Evolutionary conservation across 2,329 filamentous ascomycete genomes (phyloP).

Genomic region (Pseudogymnoascus verrucosus): DNA sequence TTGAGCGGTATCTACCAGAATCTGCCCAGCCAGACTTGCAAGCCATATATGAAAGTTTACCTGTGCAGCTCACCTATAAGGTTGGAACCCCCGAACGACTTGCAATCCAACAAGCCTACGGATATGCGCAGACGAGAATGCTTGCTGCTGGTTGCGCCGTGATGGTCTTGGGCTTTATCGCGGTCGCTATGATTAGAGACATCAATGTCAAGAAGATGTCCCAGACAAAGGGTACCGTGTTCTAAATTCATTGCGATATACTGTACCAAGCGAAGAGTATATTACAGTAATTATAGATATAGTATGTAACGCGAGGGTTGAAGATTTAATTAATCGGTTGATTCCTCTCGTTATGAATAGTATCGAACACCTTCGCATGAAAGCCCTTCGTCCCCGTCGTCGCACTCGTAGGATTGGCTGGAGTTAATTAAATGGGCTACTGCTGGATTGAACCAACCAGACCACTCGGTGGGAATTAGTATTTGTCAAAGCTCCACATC

Average conservation of each 20-base stretch:
- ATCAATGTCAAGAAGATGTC: conserved; percentile 37
- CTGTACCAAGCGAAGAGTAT: neutral
- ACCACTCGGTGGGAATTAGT: neutral
- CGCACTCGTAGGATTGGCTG: neutral
- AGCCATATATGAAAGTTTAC: conserved; percentile 45
- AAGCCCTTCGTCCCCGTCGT: neutral
- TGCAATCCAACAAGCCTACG: conserved; percentile 54
- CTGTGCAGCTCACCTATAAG: conserved; percentile 42
- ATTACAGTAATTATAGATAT: neutral
- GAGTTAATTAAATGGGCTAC: neutral
- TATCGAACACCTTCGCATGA: neutral
- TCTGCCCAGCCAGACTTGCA: conserved; percentile 30
- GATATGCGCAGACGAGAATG: conserved; percentile 42
- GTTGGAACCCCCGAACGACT: conserved; percentile 34
- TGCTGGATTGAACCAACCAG: neutral
- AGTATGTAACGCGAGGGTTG: neutral
- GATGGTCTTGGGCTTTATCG: conserved; percentile 34
- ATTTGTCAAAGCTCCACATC: neutral
- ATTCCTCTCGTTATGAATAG: neutral
- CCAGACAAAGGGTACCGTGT: conserved; percentile 35
- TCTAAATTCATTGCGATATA: conserved; percentile 10
- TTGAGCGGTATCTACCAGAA: conserved; percentile 43
- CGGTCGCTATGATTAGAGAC: conserved; percentile 37
- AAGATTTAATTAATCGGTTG: neutral
- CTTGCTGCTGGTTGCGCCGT: conserved; percentile 42